Percentiles rank a stretch among this genome's conserved stretches.
These are phyloP conservation scores for Penicillium fuscoglaucum DNA, from an alignment of 2,329 filamentous ascomycete species.

Conservation along the genomic window DNA sequence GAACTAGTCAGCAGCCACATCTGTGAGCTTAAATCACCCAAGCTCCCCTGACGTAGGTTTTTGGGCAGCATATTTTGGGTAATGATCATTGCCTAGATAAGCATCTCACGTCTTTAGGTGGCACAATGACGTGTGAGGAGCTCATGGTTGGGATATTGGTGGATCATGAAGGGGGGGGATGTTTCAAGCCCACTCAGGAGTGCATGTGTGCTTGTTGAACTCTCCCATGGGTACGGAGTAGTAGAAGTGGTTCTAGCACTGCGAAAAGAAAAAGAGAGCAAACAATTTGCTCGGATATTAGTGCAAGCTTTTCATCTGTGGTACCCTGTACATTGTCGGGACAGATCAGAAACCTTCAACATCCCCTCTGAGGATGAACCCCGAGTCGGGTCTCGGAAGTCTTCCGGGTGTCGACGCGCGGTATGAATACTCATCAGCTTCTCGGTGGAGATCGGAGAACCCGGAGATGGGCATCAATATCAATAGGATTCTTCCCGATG, in stretches of 20 bases:
- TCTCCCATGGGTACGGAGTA: not conserved
- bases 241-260: not conserved
- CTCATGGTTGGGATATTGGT: slow-evolving; percentile 11
- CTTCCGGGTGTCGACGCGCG: too few species aligned
- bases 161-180: slow-evolving; percentile 15
- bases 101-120: slow-evolving; percentile 11
- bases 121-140: slow-evolving; percentile 22
- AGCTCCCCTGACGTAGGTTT: slow-evolving; percentile 1
- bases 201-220: slow-evolving; percentile 4
- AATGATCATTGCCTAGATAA: not conserved
- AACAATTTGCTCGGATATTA: not conserved
- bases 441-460: not conserved
- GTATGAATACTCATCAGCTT: not conserved
- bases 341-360: slow-evolving; percentile 2
- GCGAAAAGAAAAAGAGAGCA: not conserved
- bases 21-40: slow-evolving; percentile 1
- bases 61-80: slow-evolving; percentile 4
- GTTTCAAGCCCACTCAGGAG: not conserved
- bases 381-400: not conserved
- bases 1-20: slow-evolving; percentile 7
- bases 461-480: not conserved
- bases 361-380: not conserved
- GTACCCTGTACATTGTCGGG: slow-evolving; percentile 6
- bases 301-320: not conserved
- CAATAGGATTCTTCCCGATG: not conserved